Evolutionary conservation across 768 basidiomycete species (phyloP).

Genomic region (Mycena polygramma): DNA sequence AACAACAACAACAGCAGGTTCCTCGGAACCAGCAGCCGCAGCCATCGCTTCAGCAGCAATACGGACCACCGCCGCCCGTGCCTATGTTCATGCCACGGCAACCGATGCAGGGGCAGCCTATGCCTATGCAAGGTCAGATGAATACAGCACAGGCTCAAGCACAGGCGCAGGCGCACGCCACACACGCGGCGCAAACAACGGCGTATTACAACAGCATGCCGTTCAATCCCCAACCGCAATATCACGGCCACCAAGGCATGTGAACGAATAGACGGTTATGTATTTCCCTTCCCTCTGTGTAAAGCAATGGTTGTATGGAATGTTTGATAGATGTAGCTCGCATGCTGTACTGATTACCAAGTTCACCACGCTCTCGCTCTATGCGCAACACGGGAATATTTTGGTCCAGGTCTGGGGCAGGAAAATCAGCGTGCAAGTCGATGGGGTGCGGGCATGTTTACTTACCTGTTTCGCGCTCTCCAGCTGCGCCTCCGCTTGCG

Average conservation of each 20-base stretch:
- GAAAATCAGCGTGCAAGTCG: neutral
- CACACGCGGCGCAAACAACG: conserved; percentile 3
- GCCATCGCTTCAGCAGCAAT: conserved; percentile 28
- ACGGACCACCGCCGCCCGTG: conserved; percentile 26
- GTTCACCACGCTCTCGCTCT: conserved; percentile 6
- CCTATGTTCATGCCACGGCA: conserved; percentile 33
- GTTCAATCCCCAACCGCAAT: conserved; percentile 26
- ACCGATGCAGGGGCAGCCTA: conserved; percentile 27
- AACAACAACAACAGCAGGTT: conserved; percentile 32
- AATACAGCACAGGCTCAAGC: conserved; percentile 26
- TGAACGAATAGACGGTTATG: neutral
- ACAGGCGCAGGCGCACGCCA: conserved; percentile 10
- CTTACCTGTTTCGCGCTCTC: conserved; percentile 35
- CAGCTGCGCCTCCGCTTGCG: conserved; percentile 20
- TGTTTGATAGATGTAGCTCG: conserved; percentile 25
- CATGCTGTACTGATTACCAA: conserved; percentile 24
- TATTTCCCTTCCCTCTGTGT: conserved; percentile 4
- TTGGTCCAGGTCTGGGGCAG: conserved; percentile 34
- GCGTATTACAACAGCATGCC: conserved; percentile 31
- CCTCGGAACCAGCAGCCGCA: conserved; percentile 24
- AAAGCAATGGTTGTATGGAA: conserved; percentile 14
- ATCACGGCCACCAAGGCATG: conserved; percentile 30
- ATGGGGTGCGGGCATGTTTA: neutral
- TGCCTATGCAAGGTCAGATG: conserved; percentile 20
- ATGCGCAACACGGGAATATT: conserved; percentile 38